phyloP scores from a whole-genome alignment of 2,329 filamentous ascomycete genomes.

The Hymenoscyphus occultus region DNA sequence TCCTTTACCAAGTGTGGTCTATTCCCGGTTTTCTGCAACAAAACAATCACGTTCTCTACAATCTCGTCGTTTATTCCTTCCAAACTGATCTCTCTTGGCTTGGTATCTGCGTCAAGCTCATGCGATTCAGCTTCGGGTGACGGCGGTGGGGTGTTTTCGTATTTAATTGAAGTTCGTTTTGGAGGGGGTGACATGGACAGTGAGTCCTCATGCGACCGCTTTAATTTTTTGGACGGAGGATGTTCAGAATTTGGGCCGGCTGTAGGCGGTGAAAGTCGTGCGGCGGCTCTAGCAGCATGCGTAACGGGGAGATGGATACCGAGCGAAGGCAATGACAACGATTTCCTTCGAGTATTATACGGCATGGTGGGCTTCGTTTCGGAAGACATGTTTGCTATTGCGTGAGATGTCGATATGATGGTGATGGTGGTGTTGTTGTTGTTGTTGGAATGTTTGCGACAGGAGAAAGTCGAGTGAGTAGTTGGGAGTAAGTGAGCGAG shows the following conservation, averaged over 20 bases:
- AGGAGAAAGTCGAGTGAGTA: neutral
- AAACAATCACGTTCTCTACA: slow-evolving; percentile 83
- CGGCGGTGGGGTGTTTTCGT: slow-evolving; percentile 76
- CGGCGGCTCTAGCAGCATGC: slow-evolving; percentile 56
- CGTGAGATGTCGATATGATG: slow-evolving; percentile 2
- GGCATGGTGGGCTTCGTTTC: slow-evolving; percentile 57
- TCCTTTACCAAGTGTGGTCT: slow-evolving; percentile 94
- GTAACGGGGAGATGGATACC: slow-evolving; percentile 82
- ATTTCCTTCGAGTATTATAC: slow-evolving; percentile 97
- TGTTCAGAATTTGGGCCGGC: slow-evolving; percentile 34
- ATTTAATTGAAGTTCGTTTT: slow-evolving; percentile 41
- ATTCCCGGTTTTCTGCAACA: slow-evolving; percentile 86
- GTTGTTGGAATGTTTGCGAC: slow-evolving; percentile 19
- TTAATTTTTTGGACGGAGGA: slow-evolving; percentile 65
- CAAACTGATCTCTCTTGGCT: slow-evolving; percentile 64
- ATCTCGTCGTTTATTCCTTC: slow-evolving; percentile 92
- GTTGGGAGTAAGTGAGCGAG: too few relatives aligned
- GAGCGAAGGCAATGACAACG: slow-evolving; percentile 84
- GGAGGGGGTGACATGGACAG: slow-evolving; percentile 45
- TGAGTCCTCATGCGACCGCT: slow-evolving; percentile 67
- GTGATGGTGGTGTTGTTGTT: slow-evolving; percentile 8
- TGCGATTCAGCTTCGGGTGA: slow-evolving; percentile 57
- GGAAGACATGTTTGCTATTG: slow-evolving; percentile 18
- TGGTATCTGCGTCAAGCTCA: slow-evolving; percentile 42
- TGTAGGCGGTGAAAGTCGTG: slow-evolving; percentile 38